Percentiles rank a stretch among this genome's conserved stretches.
These are phyloP conservation scores for Emergomyces pasteurianus DNA, from an alignment of 2,329 filamentous ascomycete genomes.

Conservation along the genomic window DNA sequence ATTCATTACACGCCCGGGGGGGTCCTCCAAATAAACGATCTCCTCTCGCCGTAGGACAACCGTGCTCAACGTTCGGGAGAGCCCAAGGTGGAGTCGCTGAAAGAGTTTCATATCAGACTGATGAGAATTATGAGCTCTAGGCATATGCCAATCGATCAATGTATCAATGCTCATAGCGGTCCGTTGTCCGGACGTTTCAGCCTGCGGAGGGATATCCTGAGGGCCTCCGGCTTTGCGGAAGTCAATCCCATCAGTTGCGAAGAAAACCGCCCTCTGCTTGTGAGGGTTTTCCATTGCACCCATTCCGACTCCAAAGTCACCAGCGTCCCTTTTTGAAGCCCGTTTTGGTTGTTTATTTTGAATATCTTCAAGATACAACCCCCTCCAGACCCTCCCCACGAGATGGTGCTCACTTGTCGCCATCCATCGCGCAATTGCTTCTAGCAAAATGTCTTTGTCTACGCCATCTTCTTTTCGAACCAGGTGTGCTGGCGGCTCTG, in stretches of 20 bases:
- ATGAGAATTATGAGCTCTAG: conserved; percentile 20
- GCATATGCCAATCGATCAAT: conserved; percentile 37
- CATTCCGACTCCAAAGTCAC: conserved; percentile 3
- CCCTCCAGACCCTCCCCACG: conserved; percentile 33
- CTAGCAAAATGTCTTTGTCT: conserved; percentile 18
- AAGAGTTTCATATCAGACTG: conserved; percentile 36
- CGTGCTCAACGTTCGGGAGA: conserved; percentile 34
- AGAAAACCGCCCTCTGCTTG: conserved; percentile 27
- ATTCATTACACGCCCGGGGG: conserved; percentile 31
- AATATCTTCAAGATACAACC: conserved; percentile 33
- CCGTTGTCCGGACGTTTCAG: conserved; percentile 18
- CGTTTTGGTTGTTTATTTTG: conserved; percentile 19
- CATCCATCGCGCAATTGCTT: conserved; percentile 30
- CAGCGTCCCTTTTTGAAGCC: conserved; percentile 13
- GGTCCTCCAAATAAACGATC: conserved; percentile 24
- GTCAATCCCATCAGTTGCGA: conserved; percentile 34
- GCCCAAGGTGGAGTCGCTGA: conserved; percentile 30
- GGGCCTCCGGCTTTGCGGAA: conserved; percentile 15
- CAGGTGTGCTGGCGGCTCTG: conserved; percentile 18
- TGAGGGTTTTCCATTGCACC: not conserved
- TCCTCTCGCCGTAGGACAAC: conserved; percentile 25
- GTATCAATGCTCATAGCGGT: conserved; percentile 27
- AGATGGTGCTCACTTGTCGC: conserved; percentile 26
- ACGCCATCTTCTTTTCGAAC: conserved; percentile 9
- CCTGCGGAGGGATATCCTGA: conserved; percentile 12